phyloP scores from a whole-genome alignment of 2,329 filamentous ascomycete genomes.

The Cordyceps pruinosa region DNA sequence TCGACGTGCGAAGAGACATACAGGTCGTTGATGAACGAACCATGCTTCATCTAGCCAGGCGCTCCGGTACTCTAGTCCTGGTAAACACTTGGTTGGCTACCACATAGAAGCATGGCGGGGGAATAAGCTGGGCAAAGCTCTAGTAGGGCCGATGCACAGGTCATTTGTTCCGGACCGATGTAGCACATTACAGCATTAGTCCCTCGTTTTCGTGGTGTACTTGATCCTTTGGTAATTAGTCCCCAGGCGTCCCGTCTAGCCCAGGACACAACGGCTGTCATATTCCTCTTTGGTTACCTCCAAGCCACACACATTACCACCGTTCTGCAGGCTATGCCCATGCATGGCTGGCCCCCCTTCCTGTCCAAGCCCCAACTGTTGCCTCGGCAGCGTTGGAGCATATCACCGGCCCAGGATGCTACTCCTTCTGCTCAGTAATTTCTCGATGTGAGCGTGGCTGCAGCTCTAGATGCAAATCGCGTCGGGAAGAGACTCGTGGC shows the following conservation, averaged over 20 bases:
- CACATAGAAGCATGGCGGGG: background rate
- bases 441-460: background rate
- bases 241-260: background rate
- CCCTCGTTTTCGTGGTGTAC: background rate
- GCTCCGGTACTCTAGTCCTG: slow-evolving; percentile 6
- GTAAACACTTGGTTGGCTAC: too few relatives aligned
- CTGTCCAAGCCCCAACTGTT: background rate
- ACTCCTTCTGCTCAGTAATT: background rate
- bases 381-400: background rate
- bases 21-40: background rate
- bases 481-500: background rate
- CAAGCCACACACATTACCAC: slow-evolving; percentile 7
- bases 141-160: background rate
- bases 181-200: background rate
- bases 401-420: background rate
- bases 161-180: background rate
- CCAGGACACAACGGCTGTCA: background rate
- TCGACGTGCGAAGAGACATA: background rate
- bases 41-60: slow-evolving; percentile 8
- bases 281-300: background rate
- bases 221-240: background rate
- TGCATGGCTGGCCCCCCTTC: background rate
- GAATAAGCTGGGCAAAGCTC: background rate
- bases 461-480: background rate
- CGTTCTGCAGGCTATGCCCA: background rate